These are phyloP conservation scores for Leucosporidium creatinivorum DNA, from an alignment of 768 basidiomycete species.

Conservation along the genomic window DNA sequence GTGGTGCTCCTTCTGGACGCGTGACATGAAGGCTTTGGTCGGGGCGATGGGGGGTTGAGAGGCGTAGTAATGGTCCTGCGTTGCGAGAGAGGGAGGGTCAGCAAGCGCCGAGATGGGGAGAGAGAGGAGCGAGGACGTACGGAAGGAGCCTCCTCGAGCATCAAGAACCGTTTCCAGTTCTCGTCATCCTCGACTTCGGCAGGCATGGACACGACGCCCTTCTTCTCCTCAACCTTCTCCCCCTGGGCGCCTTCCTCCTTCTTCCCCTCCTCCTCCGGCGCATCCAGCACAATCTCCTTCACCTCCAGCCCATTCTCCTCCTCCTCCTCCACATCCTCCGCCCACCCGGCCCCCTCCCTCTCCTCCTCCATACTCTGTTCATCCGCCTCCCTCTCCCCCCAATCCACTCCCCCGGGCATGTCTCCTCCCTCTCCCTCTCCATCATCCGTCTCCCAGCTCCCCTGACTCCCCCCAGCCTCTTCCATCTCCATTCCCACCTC, in stretches of 20 bases:
- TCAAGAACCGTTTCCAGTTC: conserved; percentile 72
- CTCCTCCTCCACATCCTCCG: conserved; percentile 2
- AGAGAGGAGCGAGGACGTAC: neutral
- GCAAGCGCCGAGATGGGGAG: no score
- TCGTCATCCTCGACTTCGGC: conserved; percentile 42
- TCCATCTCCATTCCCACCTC: conserved; percentile 3
- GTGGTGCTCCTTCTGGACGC: conserved; percentile 76
- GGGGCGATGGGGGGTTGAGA: conserved; percentile 53
- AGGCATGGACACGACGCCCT: conserved; percentile 20
- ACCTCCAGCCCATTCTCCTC: conserved; percentile 8
- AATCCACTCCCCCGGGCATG: neutral
- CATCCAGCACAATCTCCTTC: conserved; percentile 10
- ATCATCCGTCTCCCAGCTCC: conserved; percentile 32
- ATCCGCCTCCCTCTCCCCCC: neutral
- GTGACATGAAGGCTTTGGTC: conserved; percentile 63
- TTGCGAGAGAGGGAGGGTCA: conserved; percentile 45
- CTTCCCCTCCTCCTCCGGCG: conserved; percentile 5
- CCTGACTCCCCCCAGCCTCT: conserved; percentile 7
- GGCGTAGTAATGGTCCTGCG: conserved; percentile 74
- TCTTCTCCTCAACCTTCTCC: neutral
- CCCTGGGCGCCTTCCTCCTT: conserved; percentile 4
- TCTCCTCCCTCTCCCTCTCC: neutral
- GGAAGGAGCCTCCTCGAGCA: conserved; percentile 45
- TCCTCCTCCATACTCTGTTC: neutral
- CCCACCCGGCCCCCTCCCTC: conserved; percentile 2